Evolutionary conservation across 441 rosid genomes (phyloP), one percentile per base, ranked within the genome.

Genomic region (Theobroma grandiflorum): DNA sequence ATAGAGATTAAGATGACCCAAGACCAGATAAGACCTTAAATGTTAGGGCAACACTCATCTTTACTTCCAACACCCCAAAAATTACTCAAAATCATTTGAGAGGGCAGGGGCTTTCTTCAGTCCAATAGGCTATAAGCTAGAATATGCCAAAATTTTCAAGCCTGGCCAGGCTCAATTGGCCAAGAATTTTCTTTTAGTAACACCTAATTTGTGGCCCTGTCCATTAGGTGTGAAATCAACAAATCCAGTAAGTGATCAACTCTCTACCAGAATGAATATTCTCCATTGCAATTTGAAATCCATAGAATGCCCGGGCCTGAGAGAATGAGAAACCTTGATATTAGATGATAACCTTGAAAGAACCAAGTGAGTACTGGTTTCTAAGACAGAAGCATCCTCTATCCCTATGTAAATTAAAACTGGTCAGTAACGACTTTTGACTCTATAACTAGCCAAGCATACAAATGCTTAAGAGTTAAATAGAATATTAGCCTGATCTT

Each of bases 221-320:
- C 20, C 5, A 26, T 62, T 61, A 33, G 47, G 62, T 31, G 45
- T 33, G 31, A 43, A 62, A 63, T 42, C 20, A 74, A 15, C 15
- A 74, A 12, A 58, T 57, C 37, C 40, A 74, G 82, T 53, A 53
- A 3, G 50, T 11, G 70, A 79, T 74, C 83, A 73, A 52, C 33
- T 78, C 79, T 81, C 49, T 90, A 95, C 99, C 99, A 14, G 98
- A 94, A 89, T 94, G 99, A 86, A 95, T 87, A 80, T 95, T 95
- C 88, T 94, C 98, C 97, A 94, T 95, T 31, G 97, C 97, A 55
- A 94, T 93, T 88, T 95, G 98, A 85, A 95, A 95, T 63, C 96
- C 95, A 78, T 94, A 95, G 87, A 95, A 94, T 55, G 99, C 97
- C 45, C 97, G 90, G 76, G 97, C 98, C 98, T 95, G 89, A 84